A percentile compares a stretch with the other conserved stretches of the same genome.
phyloP scores from a whole-genome alignment of 1,284 basidiomycete species.

The Meira nashicola region DNA sequence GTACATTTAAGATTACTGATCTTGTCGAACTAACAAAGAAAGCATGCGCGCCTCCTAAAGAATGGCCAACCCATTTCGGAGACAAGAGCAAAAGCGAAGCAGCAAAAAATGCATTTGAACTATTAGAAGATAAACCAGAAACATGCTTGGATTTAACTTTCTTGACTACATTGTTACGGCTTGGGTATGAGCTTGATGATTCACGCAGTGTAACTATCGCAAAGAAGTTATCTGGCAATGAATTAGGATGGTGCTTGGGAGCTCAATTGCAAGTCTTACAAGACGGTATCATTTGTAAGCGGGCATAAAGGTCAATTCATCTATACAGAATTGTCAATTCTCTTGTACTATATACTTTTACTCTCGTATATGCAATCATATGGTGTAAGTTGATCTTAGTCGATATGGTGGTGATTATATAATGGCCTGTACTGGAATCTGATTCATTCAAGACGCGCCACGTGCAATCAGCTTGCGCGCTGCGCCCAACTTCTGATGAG shows the following conservation, averaged over 20 bases:
- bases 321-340: neutral
- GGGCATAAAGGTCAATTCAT: neutral
- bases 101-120: conserved; percentile 60
- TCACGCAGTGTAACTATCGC: conserved; percentile 59
- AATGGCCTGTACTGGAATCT: too few relatives aligned
- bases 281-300: conserved; percentile 6
- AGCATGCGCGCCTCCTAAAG: conserved; percentile 25
- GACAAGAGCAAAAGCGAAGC: conserved; percentile 33
- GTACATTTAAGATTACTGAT: conserved; percentile 39
- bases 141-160: conserved; percentile 94
- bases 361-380: too few relatives aligned
- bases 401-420: too few relatives aligned
- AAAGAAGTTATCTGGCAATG: conserved; percentile 84
- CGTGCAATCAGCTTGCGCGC: too few relatives aligned
- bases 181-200: conserved; percentile 56
- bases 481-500: too few relatives aligned
- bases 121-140: conserved; percentile 78
- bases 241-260: conserved; percentile 90
- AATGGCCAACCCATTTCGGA: conserved; percentile 24
- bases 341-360: too few relatives aligned
- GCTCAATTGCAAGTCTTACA: conserved; percentile 57
- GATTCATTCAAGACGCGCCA: too few relatives aligned
- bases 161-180: conserved; percentile 77
- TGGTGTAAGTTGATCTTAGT: too few relatives aligned
- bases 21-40: conserved; percentile 35